These are phyloP conservation scores for Mycena venus DNA, from an alignment of 768 basidiomycete species.

Conservation along the genomic window DNA sequence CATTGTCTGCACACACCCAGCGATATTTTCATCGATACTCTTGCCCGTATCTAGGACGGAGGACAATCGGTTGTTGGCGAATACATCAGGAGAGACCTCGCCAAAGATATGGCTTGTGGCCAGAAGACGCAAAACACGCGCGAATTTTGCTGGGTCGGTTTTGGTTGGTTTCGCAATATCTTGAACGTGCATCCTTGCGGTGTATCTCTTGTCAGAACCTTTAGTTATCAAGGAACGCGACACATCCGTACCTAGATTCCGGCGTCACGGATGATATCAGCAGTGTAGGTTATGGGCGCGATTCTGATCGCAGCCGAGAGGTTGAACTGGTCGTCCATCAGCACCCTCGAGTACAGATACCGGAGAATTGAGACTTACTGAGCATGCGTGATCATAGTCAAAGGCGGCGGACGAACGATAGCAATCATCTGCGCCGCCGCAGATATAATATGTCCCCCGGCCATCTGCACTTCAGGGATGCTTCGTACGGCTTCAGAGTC, in stretches of 20 bases:
- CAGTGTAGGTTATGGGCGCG: neutral
- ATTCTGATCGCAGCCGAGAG: neutral
- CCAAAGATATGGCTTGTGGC: constrained; percentile 44
- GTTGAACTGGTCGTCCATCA: neutral
- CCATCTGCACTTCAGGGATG: constrained; percentile 4
- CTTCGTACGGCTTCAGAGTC: neutral
- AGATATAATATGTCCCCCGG: neutral
- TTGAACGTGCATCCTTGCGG: no score
- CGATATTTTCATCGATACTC: neutral
- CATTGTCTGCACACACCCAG: neutral
- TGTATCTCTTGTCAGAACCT: no score
- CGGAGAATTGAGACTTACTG: neutral
- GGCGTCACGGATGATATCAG: neutral
- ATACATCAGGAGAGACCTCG: constrained; percentile 43
- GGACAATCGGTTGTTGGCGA: constrained; percentile 43
- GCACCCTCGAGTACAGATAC: no score
- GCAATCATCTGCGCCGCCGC: constrained; percentile 15
- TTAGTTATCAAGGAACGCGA: no score
- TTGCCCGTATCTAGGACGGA: constrained; percentile 39
- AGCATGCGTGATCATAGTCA: neutral
- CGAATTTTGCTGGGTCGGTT: constrained; percentile 18
- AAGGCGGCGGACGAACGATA: neutral
- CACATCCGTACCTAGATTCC: neutral
- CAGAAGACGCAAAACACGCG: constrained; percentile 43
- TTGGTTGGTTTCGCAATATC: neutral